phyloP scores from a whole-genome alignment of 2,329 filamentous ascomycete species.

The Clonostachys byssicola region DNA sequence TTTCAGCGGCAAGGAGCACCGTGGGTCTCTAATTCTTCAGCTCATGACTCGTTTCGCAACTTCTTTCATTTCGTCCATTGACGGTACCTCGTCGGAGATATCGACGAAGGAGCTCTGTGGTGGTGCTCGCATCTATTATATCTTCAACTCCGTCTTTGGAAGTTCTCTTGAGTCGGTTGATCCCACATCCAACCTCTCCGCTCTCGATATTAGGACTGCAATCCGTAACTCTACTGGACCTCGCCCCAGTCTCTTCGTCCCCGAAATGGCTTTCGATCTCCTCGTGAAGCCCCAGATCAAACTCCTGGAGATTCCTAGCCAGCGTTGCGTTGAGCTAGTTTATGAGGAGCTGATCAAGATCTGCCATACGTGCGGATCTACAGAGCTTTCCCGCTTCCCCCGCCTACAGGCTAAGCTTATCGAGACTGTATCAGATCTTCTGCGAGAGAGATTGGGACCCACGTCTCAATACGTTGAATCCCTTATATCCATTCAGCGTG shows the following conservation, averaged over 20 bases:
- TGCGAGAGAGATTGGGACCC: constrained; percentile 87
- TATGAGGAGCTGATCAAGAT: constrained; percentile 99
- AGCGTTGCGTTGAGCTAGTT: constrained; percentile 94
- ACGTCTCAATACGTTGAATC: constrained; percentile 91
- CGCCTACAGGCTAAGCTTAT: constrained; percentile 94
- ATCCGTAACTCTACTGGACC: constrained; percentile 98
- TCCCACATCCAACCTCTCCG: constrained; percentile 90
- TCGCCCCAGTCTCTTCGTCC: constrained; percentile 91
- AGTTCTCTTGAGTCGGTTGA: constrained; percentile 95
- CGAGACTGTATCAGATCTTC: constrained; percentile 92
- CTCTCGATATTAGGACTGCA: constrained; percentile 91
- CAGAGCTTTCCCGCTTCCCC: constrained; percentile 87
- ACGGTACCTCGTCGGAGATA: constrained; percentile 97
- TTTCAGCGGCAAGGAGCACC: constrained; percentile 95
- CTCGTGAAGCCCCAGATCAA: constrained; percentile 99
- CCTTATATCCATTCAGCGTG: constrained; percentile 92
- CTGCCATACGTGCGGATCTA: constrained; percentile 96
- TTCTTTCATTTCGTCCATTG: constrained; percentile 97
- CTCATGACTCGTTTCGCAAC: constrained; percentile 98
- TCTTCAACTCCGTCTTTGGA: constrained; percentile 98
- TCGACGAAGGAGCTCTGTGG: constrained; percentile 97
- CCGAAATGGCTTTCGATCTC: constrained; percentile 94
- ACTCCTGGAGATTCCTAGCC: constrained; percentile 87
- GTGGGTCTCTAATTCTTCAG: constrained; percentile 90
- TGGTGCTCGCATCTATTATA: constrained; percentile 95